These are phyloP conservation scores for Magnaporthiopsis incrustans DNA, from an alignment of 2,329 filamentous ascomycete species.

Conservation along the genomic window DNA sequence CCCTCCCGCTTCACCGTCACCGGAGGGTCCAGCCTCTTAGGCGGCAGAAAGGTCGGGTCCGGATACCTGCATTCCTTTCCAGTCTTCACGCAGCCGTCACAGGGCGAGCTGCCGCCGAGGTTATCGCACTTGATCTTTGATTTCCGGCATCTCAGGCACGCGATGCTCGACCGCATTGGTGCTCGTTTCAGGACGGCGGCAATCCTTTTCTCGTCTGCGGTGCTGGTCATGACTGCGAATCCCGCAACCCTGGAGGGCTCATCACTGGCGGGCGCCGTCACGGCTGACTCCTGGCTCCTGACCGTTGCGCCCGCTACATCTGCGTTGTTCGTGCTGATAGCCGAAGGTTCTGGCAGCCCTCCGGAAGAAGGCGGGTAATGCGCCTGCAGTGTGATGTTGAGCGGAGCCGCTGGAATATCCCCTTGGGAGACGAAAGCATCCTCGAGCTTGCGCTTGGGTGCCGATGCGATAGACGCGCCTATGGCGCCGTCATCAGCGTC, in stretches of 20 bases:
- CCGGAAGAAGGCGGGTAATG: not conserved
- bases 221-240: not conserved
- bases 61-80: conserved; percentile 69
- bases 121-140: conserved; percentile 88
- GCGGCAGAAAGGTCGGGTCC: conserved; percentile 30
- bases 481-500: conserved; percentile 29
- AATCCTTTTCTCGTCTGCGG: not conserved
- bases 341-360: conserved; percentile 16
- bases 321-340: not conserved
- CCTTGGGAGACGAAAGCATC: conserved; percentile 25
- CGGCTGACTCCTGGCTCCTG: not conserved
- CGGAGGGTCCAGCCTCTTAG: conserved; percentile 24
- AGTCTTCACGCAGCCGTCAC: conserved; percentile 65
- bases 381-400: conserved; percentile 13
- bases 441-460: conserved; percentile 29
- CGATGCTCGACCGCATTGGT: conserved; percentile 69
- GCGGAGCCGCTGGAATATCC: conserved; percentile 17
- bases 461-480: conserved; percentile 21
- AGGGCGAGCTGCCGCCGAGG: conserved; percentile 61
- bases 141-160: conserved; percentile 65
- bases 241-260: not conserved
- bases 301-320: not conserved
- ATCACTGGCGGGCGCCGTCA: not conserved
- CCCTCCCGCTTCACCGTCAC: conserved; percentile 35
- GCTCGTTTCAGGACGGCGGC: conserved; percentile 28